Conservation (phyloP, 2,329 filamentous ascomycete genomes). For the Diaporthe australafricana region DNA sequence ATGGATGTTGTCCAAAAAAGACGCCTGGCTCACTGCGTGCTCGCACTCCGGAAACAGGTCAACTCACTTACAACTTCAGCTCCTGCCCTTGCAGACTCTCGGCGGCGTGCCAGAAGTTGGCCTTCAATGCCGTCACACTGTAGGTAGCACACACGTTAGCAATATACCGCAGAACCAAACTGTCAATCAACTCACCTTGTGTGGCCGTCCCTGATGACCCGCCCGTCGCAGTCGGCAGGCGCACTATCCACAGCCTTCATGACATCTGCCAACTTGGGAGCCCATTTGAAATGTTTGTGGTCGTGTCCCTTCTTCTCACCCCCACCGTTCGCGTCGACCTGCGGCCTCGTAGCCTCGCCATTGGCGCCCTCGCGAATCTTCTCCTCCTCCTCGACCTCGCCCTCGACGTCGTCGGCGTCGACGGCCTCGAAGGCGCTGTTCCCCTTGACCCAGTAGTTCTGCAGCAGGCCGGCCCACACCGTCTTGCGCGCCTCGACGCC, state of each 20-base stretch:
- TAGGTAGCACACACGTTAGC: slow-evolving; percentile 29
- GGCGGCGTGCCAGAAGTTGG: slow-evolving; percentile 87
- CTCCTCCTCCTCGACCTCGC: slow-evolving; percentile 78
- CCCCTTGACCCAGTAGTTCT: slow-evolving; percentile 89
- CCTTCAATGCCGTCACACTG: slow-evolving; percentile 89
- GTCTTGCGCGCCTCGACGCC: slow-evolving; percentile 79
- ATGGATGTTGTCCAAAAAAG: slow-evolving; percentile 27
- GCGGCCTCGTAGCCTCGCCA: slow-evolving; percentile 50
- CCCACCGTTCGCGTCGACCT: slow-evolving; percentile 47
- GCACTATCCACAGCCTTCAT: slow-evolving; percentile 87
- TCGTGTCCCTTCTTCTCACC: slow-evolving; percentile 62
- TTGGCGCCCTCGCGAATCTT: slow-evolving; percentile 76
- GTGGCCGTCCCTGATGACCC: slow-evolving; percentile 87
- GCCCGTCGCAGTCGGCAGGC: slow-evolving; percentile 88
- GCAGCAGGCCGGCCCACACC: slow-evolving; percentile 86
- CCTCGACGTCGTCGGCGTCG: slow-evolving; percentile 72
- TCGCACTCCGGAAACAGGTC: slow-evolving; percentile 37
- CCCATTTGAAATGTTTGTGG: slow-evolving; percentile 96
- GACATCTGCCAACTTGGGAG: slow-evolving; percentile 87
- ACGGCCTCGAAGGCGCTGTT: slow-evolving; percentile 85
- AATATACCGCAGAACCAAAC: neutral
- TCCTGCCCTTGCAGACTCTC: slow-evolving; percentile 74
- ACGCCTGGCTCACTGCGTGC: slow-evolving; percentile 19
- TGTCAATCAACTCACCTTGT: slow-evolving; percentile 73
- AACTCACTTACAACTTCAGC: slow-evolving; percentile 93